Conservation (phyloP, 257 asterid species). For the Fraxinus quadrangulata region DNA sequence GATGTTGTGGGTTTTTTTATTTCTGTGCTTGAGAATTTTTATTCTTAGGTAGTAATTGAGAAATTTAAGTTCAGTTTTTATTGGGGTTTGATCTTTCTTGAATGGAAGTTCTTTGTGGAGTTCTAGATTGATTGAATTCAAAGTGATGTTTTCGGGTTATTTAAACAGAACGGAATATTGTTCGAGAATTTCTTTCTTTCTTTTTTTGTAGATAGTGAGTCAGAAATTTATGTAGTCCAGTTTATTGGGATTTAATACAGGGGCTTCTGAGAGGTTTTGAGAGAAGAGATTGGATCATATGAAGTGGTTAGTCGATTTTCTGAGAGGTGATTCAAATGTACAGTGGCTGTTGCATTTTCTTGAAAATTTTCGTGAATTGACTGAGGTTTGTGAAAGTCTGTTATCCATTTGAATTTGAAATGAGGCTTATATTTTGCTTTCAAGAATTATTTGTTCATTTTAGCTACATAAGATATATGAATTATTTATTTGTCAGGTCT, state of each 20-base stretch:
- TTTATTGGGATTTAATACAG: neutral
- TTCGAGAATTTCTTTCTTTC: neutral
- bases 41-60: neutral
- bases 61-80: neutral
- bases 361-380: slow-evolving; percentile 29
- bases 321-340: slow-evolving; percentile 37
- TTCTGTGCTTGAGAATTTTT: neutral
- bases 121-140: neutral
- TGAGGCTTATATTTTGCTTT: slow-evolving; percentile 10
- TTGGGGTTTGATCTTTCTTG: neutral
- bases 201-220: neutral
- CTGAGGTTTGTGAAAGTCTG: slow-evolving; percentile 23
- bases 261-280: slow-evolving; percentile 26
- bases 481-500: slow-evolving; percentile 7
- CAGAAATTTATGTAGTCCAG: neutral
- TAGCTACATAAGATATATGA: slow-evolving; percentile 4
- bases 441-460: neutral
- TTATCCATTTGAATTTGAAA: neutral
- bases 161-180: neutral
- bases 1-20: neutral
- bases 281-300: slow-evolving; percentile 42
- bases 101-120: neutral
- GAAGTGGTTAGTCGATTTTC: slow-evolving; percentile 40
- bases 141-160: neutral
- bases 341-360: slow-evolving; percentile 36